phyloP scores from a whole-genome alignment of 2,329 filamentous ascomycete species.

The Aspergillus texensis region DNA sequence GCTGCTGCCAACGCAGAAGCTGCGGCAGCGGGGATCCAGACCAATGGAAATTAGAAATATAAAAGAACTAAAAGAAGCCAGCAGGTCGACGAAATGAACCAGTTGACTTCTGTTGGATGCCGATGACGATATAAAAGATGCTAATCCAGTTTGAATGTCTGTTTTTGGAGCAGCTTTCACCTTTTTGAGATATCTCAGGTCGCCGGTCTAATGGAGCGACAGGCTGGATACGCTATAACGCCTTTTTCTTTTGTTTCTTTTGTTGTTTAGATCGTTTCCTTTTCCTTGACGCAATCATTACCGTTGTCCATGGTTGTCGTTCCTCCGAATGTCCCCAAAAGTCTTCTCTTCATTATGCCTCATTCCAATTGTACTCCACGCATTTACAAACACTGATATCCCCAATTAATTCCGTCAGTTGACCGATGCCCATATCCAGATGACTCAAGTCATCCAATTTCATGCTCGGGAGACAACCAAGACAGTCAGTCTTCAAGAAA shows the following conservation, averaged over 20 bases:
- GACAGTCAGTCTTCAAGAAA: background rate
- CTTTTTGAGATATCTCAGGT: conserved; percentile 5
- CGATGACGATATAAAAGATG: conserved; percentile 22
- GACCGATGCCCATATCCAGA: conserved; percentile 1
- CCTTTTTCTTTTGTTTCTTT: conserved; percentile 25
- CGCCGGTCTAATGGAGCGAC: conserved; percentile 13
- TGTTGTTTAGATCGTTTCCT: conserved; percentile 15
- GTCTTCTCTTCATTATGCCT: conserved; percentile 2
- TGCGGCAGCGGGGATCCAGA: conserved; percentile 36
- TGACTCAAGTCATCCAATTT: background rate
- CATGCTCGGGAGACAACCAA: background rate
- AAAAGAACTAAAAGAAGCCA: conserved; percentile 17
- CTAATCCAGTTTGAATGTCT: conserved; percentile 20
- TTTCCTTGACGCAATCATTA: conserved; percentile 9
- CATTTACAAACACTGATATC: conserved; percentile 30
- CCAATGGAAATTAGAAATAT: conserved; percentile 35
- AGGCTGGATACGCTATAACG: conserved; percentile 30
- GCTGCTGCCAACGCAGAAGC: conserved; percentile 43
- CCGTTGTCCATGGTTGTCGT: conserved; percentile 3
- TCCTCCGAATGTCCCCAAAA: conserved; percentile 19
- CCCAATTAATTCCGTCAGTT: conserved; percentile 22
- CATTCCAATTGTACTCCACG: conserved; percentile 9
- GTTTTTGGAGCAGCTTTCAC: conserved; percentile 10
- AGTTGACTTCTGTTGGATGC: conserved; percentile 18
- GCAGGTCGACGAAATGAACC: conserved; percentile 22